These are phyloP conservation scores for Fragaria vesca DNA, from an alignment of 306 rosid genomes.

Conservation along the genomic window DNA sequence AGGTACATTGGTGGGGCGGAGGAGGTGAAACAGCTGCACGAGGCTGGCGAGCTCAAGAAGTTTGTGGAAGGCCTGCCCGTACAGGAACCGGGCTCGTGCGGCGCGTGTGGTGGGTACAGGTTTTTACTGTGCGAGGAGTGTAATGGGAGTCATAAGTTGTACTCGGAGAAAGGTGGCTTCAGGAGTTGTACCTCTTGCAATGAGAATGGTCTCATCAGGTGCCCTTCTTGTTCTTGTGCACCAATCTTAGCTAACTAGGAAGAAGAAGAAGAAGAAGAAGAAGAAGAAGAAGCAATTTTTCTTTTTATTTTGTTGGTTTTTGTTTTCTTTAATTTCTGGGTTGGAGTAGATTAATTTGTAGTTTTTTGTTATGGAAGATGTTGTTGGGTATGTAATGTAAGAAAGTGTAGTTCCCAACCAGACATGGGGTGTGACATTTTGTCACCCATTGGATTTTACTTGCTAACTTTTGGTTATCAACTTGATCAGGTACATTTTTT, in stretches of 20 bases:
- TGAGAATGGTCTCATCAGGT: conserved; percentile 85
- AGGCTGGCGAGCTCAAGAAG: conserved; percentile 88
- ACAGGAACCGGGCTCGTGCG: conserved; percentile 54
- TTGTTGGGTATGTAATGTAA: not conserved
- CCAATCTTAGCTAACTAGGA: conserved; percentile 29
- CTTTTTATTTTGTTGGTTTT: not conserved
- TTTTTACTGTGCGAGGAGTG: conserved; percentile 76
- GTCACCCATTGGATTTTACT: not conserved
- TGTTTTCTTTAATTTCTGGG: not conserved
- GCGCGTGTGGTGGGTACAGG: conserved; percentile 65
- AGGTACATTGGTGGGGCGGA: conserved; percentile 84
- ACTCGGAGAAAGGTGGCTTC: conserved; percentile 65
- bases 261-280: not conserved
- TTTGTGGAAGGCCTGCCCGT: conserved; percentile 72
- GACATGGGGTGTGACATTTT: not conserved
- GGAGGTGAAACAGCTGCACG: conserved; percentile 69
- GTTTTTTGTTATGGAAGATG: conserved; percentile 1
- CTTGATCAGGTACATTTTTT: not conserved
- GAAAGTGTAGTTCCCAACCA: not conserved
- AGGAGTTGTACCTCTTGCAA: conserved; percentile 66
- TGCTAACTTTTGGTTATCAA: conserved; percentile 9
- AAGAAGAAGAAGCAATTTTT: not conserved
- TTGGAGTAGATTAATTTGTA: not conserved
- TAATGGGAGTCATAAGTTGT: conserved; percentile 74
- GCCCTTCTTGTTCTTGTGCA: conserved; percentile 71